Evolutionary conservation across 2,329 filamentous ascomycete genomes (phyloP).

Genomic region (Scytalidium lignicola): DNA sequence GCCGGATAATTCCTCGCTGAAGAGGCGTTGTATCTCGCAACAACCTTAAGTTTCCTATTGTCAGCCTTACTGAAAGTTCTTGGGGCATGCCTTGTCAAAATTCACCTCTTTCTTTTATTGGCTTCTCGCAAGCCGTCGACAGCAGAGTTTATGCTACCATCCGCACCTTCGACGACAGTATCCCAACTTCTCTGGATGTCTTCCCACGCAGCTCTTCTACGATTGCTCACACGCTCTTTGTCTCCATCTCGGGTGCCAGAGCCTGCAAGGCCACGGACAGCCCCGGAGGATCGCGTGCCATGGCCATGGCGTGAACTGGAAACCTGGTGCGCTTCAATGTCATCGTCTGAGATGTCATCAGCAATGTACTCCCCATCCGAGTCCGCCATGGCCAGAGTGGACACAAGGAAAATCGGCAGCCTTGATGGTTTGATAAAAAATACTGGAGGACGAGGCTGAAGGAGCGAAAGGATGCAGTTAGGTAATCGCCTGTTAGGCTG

Average conservation of each 20-base stretch:
- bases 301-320: constrained; percentile 14
- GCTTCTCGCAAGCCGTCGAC: constrained; percentile 74
- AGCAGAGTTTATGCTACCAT: constrained; percentile 68
- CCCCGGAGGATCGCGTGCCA: constrained; percentile 26
- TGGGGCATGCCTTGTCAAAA: constrained; percentile 10
- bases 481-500: not conserved
- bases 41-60: constrained; percentile 47
- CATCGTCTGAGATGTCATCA: constrained; percentile 61
- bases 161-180: constrained; percentile 69
- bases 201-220: constrained; percentile 57
- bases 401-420: not conserved
- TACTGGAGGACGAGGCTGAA: constrained; percentile 4
- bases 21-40: constrained; percentile 91
- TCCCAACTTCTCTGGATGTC: constrained; percentile 66
- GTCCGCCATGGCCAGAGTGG: constrained; percentile 53
- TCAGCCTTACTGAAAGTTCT: no score
- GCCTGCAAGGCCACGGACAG: constrained; percentile 17
- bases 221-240: constrained; percentile 25
- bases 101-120: constrained; percentile 69
- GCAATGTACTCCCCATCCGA: constrained; percentile 67
- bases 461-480: not conserved
- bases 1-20: constrained; percentile 95
- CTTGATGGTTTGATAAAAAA: not conserved
- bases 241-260: constrained; percentile 24
- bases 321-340: constrained; percentile 37